Base-by-base conservation (phyloP, 768 basidiomycete genomes). In the Pulveroboletus sp. region DNA sequence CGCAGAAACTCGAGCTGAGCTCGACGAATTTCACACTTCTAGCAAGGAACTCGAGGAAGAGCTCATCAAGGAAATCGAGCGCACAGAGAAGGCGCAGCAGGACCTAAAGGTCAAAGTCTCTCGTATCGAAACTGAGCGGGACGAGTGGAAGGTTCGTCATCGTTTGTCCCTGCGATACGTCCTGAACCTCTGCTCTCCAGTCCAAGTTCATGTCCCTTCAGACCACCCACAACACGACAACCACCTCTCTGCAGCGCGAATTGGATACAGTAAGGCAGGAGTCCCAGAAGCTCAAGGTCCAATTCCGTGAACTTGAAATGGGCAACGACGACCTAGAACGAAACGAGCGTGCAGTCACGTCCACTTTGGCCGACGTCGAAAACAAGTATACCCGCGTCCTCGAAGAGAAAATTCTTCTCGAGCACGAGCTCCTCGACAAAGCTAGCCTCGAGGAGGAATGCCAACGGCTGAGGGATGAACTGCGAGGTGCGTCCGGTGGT, bases 321-420 rank as follows among this genome's bases (percentile, higher is more conserved):
- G 95, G 95, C 41, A 97, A 96, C 62, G 96, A 99, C 62, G 94
- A 98, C 71, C 76, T 99, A 50, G 96, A 98, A 66, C 79, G 93
- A 55, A 94, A 88, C 67, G 95, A 97, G 64, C 82, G 96, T 27
- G 89, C 88, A 44, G 86, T 89, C 37, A 80, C 86, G 8, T 90
- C 86, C 43, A 88, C 81, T 59, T 70, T 94, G 58, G 87, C 86
- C 5, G 88, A 89, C 64, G 75, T 91, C 60, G 93, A 96, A 71
- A 74, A 81, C 58, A 92, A 86, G 66, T 95, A 98, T 71, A 84
- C 93, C 51, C 80, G 85, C 46, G 88, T 87, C 1, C 74, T 98
- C 31, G 96, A 99, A 69, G 93, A 98, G 73, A 98, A 97, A 72
- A 97, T 97, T 48, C 72, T 99, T 26, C 78, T 98, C 33, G 96